Evolutionary conservation across 2,329 filamentous ascomycete genomes (phyloP).

Genomic region (Botryotinia convoluta): DNA sequence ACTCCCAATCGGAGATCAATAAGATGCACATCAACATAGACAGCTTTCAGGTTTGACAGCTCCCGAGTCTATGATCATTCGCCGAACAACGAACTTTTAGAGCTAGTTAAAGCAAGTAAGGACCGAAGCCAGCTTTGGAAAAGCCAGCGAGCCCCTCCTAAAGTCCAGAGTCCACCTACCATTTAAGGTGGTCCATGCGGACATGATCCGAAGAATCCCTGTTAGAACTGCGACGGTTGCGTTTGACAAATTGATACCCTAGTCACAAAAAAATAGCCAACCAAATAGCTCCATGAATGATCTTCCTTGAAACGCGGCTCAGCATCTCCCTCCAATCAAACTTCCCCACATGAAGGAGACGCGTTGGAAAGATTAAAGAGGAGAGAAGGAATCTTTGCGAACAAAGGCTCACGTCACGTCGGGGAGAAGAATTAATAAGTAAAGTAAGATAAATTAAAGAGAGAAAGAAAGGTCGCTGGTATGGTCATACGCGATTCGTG

Average conservation of each 20-base stretch:
- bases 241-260: conserved; percentile 17
- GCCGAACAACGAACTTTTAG: not conserved
- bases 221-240: conserved; percentile 17
- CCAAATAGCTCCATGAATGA: conserved; percentile 16
- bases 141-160: conserved; percentile 16
- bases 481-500: not conserved
- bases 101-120: conserved; percentile 3
- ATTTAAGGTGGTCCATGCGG: conserved; percentile 10
- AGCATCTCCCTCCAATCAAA: conserved; percentile 27
- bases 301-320: conserved; percentile 28
- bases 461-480: not conserved
- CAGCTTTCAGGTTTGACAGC: conserved; percentile 10
- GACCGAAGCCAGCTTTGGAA: not conserved
- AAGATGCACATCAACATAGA: not conserved
- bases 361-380: not conserved
- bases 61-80: conserved; percentile 1
- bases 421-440: not conserved
- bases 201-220: conserved; percentile 6
- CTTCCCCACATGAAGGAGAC: conserved; percentile 12
- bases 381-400: not conserved
- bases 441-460: not conserved
- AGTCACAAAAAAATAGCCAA: conserved; percentile 12
- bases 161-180: not conserved
- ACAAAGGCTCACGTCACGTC: not conserved
- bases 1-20: not conserved